Evolutionary conservation across 176 grass and related monocot genomes (phyloP), one percentile per base, ranked within the genome.

Genomic region (Sorghum bicolor): DNA sequence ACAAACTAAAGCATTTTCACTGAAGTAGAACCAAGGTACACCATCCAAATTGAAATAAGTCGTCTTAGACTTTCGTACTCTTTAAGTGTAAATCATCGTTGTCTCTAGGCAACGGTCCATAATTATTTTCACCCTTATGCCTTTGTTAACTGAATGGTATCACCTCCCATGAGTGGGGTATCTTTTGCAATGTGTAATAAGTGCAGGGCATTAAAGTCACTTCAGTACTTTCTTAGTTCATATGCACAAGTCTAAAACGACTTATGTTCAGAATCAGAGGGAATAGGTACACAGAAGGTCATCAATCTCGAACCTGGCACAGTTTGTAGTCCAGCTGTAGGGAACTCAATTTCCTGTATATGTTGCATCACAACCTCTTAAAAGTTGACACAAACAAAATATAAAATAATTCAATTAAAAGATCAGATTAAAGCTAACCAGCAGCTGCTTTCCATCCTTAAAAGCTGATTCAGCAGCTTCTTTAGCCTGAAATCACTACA

Each of bases 401-500:
- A 25, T 53, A 52, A 76, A 44, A 10, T 15, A 50, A 82, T 32
- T 7, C 67, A 80, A 73, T 39, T 69, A 64, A 8, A 33, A 24
- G 16, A 66, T 83, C 39, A 78, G 67, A 84, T 57, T 30, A 29
- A 72, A 4, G 57, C 89, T 88, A 65, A 95, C 96, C 93, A 98
- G 78, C 44, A 98, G 83, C 28, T 95, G 85, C 25, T 93, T 98
- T 70, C 87, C 83, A 90, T 98, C 91, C 67, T 85, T 92, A 22
- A 95, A 76, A 88, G 96, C 96, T 76, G 89, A 81, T 55, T 89
- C 79, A 58, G 87, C 81, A 74, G 96, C 93, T 86, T 84, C 87
- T 92, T 98, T 98, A 71, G 89, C 91, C 96, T 98, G 91, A 75
- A 88, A 92, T 95, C 84, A 95, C 78, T 97, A 97, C 44, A 92